Evolutionary conservation across 768 basidiomycete genomes (phyloP).

Genomic region (Wakefieldia striispora): DNA sequence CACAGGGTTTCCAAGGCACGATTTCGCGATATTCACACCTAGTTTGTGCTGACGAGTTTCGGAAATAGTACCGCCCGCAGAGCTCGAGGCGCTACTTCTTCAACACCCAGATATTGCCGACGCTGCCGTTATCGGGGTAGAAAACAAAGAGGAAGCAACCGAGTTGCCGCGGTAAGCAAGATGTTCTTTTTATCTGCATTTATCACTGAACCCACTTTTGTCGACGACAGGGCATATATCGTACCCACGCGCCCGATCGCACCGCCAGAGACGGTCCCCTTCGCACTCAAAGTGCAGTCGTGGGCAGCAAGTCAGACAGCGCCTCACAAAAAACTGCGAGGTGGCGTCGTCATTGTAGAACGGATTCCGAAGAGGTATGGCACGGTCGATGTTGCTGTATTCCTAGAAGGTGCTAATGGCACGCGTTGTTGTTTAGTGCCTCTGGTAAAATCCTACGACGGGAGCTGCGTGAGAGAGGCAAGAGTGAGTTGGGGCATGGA

Average conservation of each 20-base stretch:
- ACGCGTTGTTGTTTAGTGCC: slow-evolving; percentile 43
- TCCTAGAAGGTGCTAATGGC: not conserved
- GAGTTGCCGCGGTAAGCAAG: slow-evolving; percentile 67
- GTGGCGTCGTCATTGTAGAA: slow-evolving; percentile 63
- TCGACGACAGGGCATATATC: slow-evolving; percentile 53
- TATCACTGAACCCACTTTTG: not conserved
- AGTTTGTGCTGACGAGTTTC: not conserved
- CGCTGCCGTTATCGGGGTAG: slow-evolving; percentile 76
- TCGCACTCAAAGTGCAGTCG: slow-evolving; percentile 49
- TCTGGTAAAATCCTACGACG: slow-evolving; percentile 87
- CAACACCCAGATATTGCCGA: slow-evolving; percentile 77
- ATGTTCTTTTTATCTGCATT: not conserved
- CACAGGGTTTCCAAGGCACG: slow-evolving; percentile 71
- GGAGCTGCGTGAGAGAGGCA: slow-evolving; percentile 67
- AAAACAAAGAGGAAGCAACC: slow-evolving; percentile 64
- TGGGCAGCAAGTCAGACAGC: slow-evolving; percentile 75
- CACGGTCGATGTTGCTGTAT: not conserved
- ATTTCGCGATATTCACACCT: not conserved
- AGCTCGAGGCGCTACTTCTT: slow-evolving; percentile 74
- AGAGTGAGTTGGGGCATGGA: slow-evolving; percentile 44
- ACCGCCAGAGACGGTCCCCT: slow-evolving; percentile 23
- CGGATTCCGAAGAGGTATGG: slow-evolving; percentile 33
- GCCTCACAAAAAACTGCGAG: slow-evolving; percentile 74
- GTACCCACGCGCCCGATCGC: slow-evolving; percentile 28
- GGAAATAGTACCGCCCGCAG: slow-evolving; percentile 74